Evolutionary conservation across 768 basidiomycete genomes (phyloP).

Genomic region (Hypholoma sublateritium): DNA sequence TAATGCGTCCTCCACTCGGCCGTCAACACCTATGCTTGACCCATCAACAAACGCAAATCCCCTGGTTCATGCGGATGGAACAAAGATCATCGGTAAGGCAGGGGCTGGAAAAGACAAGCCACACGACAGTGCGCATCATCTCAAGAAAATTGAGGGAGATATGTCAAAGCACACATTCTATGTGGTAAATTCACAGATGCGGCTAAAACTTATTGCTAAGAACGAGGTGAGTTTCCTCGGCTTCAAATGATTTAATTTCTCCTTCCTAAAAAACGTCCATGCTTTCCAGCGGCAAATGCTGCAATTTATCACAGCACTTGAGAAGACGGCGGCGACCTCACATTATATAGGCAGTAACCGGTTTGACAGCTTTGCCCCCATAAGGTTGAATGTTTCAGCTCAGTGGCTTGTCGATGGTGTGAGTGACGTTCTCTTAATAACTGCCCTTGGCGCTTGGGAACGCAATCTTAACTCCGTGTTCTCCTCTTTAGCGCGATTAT

Average conservation of each 20-base stretch:
- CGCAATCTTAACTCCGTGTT: not conserved
- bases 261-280: not conserved
- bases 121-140: constrained; percentile 14
- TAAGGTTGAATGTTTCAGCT: constrained; percentile 88
- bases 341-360: constrained; percentile 79
- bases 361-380: constrained; percentile 94
- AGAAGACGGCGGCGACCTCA: constrained; percentile 74
- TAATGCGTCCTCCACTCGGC: constrained; percentile 32
- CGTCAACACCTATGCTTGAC: constrained; percentile 66
- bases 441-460: too few relatives aligned
- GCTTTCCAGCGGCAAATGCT: constrained; percentile 81
- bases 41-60: constrained; percentile 78
- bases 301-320: constrained; percentile 93
- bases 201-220: constrained; percentile 81
- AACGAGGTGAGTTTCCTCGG: constrained; percentile 63
- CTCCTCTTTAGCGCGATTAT: constrained; percentile 78
- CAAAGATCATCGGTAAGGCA: constrained; percentile 31
- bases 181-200: constrained; percentile 87
- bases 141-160: constrained; percentile 41
- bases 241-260: not conserved
- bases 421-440: constrained; percentile 26
- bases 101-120: constrained; percentile 46
- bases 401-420: constrained; percentile 99
- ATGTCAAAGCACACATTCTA: constrained; percentile 95
- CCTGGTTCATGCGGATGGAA: constrained; percentile 30